Conservation (phyloP, 495 filamentous ascomycete genomes). For the Thozetella sp. region DNA sequence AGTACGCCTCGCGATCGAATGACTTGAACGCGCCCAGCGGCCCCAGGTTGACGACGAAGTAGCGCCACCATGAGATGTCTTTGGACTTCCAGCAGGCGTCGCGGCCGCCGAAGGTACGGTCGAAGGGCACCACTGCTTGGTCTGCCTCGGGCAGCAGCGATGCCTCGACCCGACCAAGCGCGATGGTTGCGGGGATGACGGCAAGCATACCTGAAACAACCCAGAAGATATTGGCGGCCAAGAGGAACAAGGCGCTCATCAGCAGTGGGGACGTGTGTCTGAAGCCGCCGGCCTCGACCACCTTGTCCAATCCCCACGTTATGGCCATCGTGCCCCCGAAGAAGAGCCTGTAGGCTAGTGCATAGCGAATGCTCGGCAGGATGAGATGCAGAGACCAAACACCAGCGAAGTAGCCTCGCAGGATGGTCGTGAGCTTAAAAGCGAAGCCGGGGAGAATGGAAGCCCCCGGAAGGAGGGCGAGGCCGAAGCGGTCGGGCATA, state of each 20-base stretch:
- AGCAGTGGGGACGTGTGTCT: background rate
- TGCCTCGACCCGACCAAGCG: background rate
- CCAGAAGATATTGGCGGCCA: background rate
- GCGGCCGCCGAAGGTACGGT: background rate
- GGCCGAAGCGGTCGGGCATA: background rate
- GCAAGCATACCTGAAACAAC: background rate
- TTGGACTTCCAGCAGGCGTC: background rate
- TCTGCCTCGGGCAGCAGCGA: background rate
- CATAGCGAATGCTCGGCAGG: background rate
- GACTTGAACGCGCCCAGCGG: background rate
- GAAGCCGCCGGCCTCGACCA: background rate
- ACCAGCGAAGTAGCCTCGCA: background rate
- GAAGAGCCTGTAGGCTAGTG: background rate
- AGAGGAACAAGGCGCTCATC: background rate
- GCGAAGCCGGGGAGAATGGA: background rate
- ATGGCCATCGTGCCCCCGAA: background rate
- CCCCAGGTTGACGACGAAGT: background rate
- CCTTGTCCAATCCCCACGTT: background rate
- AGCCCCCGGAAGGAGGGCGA: too few species aligned
- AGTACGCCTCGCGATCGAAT: background rate
- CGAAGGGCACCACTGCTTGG: background rate
- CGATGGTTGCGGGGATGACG: background rate
- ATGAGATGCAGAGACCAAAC: background rate
- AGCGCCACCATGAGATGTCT: background rate
- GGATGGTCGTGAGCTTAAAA: background rate